Conservation (phyloP, 148 eudicot genomes). For the Rhododendron simsii region DNA sequence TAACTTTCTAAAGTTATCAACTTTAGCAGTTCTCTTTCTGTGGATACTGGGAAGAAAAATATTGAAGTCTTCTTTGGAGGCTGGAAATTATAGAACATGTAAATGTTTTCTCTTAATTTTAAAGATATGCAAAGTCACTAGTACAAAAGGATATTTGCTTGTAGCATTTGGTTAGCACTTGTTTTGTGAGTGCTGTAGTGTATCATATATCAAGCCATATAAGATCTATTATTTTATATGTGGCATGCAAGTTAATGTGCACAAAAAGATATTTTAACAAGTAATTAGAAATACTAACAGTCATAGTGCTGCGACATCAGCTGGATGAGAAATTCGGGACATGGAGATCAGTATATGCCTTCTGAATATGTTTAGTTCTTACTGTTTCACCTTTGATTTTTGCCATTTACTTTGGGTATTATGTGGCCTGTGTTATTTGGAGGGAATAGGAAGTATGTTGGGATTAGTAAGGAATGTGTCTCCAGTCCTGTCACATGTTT, state of each 20-base stretch:
- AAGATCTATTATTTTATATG: not conserved
- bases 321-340: not conserved
- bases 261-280: not conserved
- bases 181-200: not conserved
- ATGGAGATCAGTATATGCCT: not conserved
- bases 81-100: no score
- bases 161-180: not conserved
- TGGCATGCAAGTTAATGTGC: not conserved
- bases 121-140: not conserved
- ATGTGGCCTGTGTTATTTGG: no score
- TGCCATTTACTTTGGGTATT: no score
- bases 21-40: not conserved
- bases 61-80: not conserved
- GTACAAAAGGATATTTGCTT: no score
- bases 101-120: not conserved
- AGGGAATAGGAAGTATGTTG: no score
- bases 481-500: no score
- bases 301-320: not conserved
- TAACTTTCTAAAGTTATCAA: no score
- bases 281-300: not conserved
- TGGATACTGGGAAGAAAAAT: not conserved
- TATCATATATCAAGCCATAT: not conserved
- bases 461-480: no score
- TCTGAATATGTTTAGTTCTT: not conserved
- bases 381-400: not conserved